Base-by-base conservation (phyloP, 768 basidiomycete species). In the Lactifluus volemus region DNA sequence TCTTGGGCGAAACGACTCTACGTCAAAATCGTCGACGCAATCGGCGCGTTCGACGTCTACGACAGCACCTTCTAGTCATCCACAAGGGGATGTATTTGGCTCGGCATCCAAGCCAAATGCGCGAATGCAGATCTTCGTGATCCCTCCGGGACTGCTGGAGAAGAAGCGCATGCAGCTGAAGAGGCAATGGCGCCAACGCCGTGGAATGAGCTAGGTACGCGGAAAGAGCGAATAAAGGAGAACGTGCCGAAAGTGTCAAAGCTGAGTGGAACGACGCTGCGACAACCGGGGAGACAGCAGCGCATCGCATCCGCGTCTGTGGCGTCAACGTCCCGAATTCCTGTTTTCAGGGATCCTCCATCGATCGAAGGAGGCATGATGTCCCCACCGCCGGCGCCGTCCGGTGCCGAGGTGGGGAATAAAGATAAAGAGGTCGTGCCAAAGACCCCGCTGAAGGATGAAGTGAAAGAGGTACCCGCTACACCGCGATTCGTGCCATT, bases 181-280 rank as follows among this genome's bases (percentile, higher is more conserved):
- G 65, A 68, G 39, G 59, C 67, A 25, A 57, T 65, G 21, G 60
- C 63, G 52, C 64, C 72, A 10, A 81, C 80, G 55, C 74, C 81
- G 15, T 92, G 85, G 80, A 79, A 81, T 34, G 89, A 91, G 60
- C 70, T 92, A 2, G 89, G 88, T 19, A 84, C 88, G 61, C 86
- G 89, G 67, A 88, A 86, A 70, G 79, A 84, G 5, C 80, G 89
- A 55, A 76, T 89, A 66, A 92, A 91, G 67, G 89, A 92, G 74
- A 92, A 92, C 66, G 74, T 84, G 1, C 82, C 81, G 8, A 86
- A 86, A 70, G 80, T 82, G 34, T 81, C 81, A 70, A 88, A 86
- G 75, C 78, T 86, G 53, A 79, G 71, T 2, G 89, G 88, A 11
- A 79, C 86, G 58, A 88, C 80, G 32, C 62, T 91, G 45, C 83